A percentile compares a stretch with the other conserved stretches of the same genome.
phyloP scores from a whole-genome alignment of 176 grass and related monocot genomes.

The Melocanna baccifera region DNA sequence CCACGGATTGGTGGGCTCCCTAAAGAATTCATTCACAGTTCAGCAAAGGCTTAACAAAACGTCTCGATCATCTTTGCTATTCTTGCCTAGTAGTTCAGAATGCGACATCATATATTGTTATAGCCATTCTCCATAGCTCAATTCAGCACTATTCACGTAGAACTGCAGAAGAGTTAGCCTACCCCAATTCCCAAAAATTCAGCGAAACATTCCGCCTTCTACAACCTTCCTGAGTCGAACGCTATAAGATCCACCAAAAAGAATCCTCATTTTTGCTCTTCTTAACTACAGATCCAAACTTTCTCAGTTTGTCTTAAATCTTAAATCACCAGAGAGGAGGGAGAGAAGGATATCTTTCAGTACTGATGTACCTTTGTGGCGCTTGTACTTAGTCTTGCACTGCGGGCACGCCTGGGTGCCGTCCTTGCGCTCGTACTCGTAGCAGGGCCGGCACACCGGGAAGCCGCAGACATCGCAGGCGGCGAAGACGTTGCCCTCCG shows the following conservation, averaged over 20 bases:
- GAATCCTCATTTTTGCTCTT: neutral
- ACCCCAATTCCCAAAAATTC: neutral
- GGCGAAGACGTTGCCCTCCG: slow-evolving; percentile 85
- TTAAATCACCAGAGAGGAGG: neutral
- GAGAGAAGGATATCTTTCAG: neutral
- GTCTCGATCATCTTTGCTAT: neutral
- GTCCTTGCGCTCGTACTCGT: slow-evolving; percentile 97
- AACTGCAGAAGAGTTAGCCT: neutral
- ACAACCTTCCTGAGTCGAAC: neutral
- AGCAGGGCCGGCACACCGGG: slow-evolving; percentile 91
- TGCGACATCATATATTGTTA: neutral
- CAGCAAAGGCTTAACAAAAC: slow-evolving; percentile 1
- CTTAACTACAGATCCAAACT: slow-evolving; percentile 20
- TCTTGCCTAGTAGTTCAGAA: neutral
- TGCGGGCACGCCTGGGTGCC: slow-evolving; percentile 92
- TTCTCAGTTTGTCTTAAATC: neutral
- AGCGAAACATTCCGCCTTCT: neutral
- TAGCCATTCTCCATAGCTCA: neutral
- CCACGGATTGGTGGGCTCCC: slow-evolving; percentile 76
- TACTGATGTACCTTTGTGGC: slow-evolving; percentile 68
- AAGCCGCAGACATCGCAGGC: slow-evolving; percentile 91
- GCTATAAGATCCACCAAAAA: slow-evolving; percentile 1
- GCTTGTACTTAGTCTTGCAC: slow-evolving; percentile 99
- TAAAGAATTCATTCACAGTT: slow-evolving; percentile 33
- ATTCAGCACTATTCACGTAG: slow-evolving; percentile 3